Base-by-base conservation (phyloP, 2,329 filamentous ascomycete genomes). In the Basipetospora sp. region DNA sequence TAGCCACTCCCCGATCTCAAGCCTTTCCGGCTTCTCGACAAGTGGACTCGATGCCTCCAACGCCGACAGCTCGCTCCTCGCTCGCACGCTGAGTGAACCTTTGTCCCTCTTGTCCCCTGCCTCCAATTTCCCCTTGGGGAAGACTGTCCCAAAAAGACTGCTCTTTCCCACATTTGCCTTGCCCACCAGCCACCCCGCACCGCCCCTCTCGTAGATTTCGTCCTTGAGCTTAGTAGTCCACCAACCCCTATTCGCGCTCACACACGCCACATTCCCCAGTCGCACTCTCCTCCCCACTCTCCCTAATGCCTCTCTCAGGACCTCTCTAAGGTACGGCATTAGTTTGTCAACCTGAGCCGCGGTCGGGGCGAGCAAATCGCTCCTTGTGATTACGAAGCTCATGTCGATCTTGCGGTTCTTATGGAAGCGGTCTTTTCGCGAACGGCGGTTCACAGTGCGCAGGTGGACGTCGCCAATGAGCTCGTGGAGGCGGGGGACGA, bases 81-180 rank as follows among this genome's bases (percentile, higher is more conserved):
- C 22, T 11, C 22, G 6, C 22, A 11, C 6, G 11, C 6, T 25
- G 11, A 25, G 6, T 6, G 22, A 25, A 6, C 6, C 11, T 6
- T 25, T 11, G 13, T 25, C 11, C 32, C 17, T 34, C 13, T 10
- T 4, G 4, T 29, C 31, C n/a, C 16, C 30, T 15, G 16, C 14
- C 11, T 26, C 15, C 36, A 39, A 28, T 8, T 43, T 40, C 18
- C 75, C 77, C 64, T 81, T 88, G 4, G 92, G 88, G 50, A 87
- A 94, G 6, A 94, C 75, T 4, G 77, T 72, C 47, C 90, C 78
- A 43, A 96, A 93, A 2, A 98, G 69, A 51, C 80, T 80, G 48
- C 88, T 96, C 59, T 98, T 98, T 17, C 90, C 92, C 3, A 96
- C 92, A 52, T 98, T 98, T 44, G 86, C 85, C 57, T 94, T 96